A percentile compares a stretch with the other conserved stretches of the same genome.
phyloP scores from a whole-genome alignment of 345 rosid genomes.

The Rhizophora mangle region DNA sequence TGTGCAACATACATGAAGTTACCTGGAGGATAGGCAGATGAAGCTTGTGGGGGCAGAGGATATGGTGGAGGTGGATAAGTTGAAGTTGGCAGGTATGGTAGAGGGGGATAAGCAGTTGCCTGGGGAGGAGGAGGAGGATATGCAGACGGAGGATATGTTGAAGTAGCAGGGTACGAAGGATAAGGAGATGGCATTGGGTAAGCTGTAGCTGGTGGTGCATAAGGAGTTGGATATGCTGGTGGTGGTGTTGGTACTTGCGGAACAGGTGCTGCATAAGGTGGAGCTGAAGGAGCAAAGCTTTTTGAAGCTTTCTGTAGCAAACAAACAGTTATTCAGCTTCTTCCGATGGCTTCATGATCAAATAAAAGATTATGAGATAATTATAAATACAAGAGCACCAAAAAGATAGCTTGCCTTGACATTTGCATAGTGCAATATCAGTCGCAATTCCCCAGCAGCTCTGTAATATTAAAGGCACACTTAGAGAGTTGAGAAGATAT shows the following conservation, averaged over 20 bases:
- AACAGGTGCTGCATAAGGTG: constrained; percentile 25
- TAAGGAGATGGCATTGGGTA: constrained; percentile 20
- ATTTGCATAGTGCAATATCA: constrained; percentile 61
- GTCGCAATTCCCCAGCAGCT: constrained; percentile 70
- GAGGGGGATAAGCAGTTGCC: neutral
- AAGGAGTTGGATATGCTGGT: neutral
- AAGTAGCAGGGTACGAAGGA: constrained; percentile 17
- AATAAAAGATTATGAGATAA: neutral
- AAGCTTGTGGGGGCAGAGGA: constrained; percentile 34
- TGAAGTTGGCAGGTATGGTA: constrained; percentile 21
- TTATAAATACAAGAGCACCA: neutral
- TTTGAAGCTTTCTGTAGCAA: constrained; percentile 45
- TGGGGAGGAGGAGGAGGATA: constrained; percentile 31
- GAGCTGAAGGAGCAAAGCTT: constrained; percentile 39
- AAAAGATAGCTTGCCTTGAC: constrained; percentile 46
- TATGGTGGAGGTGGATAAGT: constrained; percentile 38
- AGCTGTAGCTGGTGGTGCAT: constrained; percentile 28
- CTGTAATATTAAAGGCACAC: constrained; percentile 35
- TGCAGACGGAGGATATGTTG: constrained; percentile 26
- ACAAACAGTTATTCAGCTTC: constrained; percentile 1
- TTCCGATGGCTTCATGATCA: neutral
- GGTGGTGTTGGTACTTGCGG: constrained; percentile 6
- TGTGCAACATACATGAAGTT: neutral
- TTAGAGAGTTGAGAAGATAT: too few relatives aligned
- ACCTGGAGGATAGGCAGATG: constrained; percentile 58